Evolutionary conservation across 2,329 filamentous ascomycete genomes (phyloP).

Genomic region (Anthostomella pinea): DNA sequence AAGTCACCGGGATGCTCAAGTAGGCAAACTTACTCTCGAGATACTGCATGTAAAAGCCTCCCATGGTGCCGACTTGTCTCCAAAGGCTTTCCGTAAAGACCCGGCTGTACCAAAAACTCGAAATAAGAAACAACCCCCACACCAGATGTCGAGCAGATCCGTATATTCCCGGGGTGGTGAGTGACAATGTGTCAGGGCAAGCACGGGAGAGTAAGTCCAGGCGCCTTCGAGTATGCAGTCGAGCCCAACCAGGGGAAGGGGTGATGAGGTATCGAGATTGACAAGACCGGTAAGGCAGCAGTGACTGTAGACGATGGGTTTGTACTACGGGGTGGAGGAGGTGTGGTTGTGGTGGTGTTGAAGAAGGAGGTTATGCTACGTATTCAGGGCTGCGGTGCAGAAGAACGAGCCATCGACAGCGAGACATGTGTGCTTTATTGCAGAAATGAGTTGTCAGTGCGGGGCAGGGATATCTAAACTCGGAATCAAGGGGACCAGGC

Average conservation of each 20-base stretch:
- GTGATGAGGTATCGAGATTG: constrained; percentile 31
- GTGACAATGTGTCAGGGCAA: constrained; percentile 28
- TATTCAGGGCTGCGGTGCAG: constrained; percentile 47
- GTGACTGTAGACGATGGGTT: constrained; percentile 32
- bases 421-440: constrained; percentile 66
- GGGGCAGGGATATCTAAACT: constrained; percentile 47
- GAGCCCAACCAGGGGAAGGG: constrained; percentile 50
- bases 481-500: constrained; percentile 35
- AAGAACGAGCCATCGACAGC: constrained; percentile 53
- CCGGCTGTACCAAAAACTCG: constrained; percentile 25
- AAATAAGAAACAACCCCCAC: constrained; percentile 27
- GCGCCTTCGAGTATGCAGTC: constrained; percentile 47
- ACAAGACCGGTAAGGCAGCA: constrained; percentile 35
- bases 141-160: constrained; percentile 24
- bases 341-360: constrained; percentile 38
- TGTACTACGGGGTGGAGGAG: constrained; percentile 39
- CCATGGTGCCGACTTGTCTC: constrained; percentile 43
- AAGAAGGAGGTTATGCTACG: constrained; percentile 45
- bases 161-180: constrained; percentile 27
- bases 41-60: constrained; percentile 70
- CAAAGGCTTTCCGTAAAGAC: constrained; percentile 22
- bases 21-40: constrained; percentile 63
- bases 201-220: constrained; percentile 32
- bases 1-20: constrained; percentile 16
- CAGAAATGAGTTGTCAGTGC: constrained; percentile 50